Base-by-base conservation (phyloP, 2,329 filamentous ascomycete genomes). In the Gaeumannomyces sp. region DNA sequence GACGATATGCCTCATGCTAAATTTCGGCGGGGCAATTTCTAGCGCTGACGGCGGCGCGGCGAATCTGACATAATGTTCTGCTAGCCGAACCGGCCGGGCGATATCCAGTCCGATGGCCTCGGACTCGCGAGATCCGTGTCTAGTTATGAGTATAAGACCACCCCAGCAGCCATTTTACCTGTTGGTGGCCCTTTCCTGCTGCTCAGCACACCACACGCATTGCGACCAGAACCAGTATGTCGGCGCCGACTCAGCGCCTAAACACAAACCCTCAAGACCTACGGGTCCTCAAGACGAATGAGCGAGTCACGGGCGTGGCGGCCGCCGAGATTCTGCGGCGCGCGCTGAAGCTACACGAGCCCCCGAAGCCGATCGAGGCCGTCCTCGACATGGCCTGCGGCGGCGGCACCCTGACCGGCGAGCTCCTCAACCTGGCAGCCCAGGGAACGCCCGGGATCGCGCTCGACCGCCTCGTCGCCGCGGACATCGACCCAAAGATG, bases 371-470 rank as follows among this genome's bases (percentile, higher is more conserved):
- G 14, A 22, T 62, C 14, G 35, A 62, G 45, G 28, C 59, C 28
- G 61, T 62, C n/a, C 61, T 62, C 25, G 61, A 62, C 61, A 62
- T 28, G 25, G 35, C 61, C 61, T 62, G 61, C 61, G 45, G 61
- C 45, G 25, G 22, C 45, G 61, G 61, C 22, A 29, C 56, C 61
- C 13, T 62, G 3, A 45, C 61, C 14, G 61, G 22, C 45, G 14
- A 62, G 61, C 35, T 62, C n/a, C 29, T 62, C 61, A 14, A 31
- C 14, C 56, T 59, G 4, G 19, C 27, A 25, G 19, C 56, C 31
- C 31, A 25, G 19, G 56, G 35, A 27, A 29, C 7, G 38, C 38
- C 14, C 10, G n/a, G 27, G n/a, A 19, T 27, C 27, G 16, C 28
- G n/a, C 38, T 62, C 19, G 28, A 45, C 22, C 35, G 61, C 35